phyloP scores from a whole-genome alignment of 768 basidiomycete species.

The Rhizopogon roseolus region DNA sequence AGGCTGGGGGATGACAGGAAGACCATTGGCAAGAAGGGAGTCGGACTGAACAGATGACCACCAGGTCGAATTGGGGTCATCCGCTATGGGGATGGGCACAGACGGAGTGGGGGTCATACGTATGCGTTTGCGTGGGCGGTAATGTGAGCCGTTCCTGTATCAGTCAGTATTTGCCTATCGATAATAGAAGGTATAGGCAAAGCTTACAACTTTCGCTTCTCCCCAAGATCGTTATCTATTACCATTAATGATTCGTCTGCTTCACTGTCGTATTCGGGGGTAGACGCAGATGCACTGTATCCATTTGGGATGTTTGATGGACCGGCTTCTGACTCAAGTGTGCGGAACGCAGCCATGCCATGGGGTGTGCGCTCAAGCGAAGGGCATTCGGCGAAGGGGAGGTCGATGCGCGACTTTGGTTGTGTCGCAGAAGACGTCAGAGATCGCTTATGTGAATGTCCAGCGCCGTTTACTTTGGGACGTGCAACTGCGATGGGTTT shows the following conservation, averaged over 20 bases:
- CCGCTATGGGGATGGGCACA: constrained; percentile 27
- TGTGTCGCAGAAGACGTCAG: constrained; percentile 30
- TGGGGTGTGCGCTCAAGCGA: constrained; percentile 67
- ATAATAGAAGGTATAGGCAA: not conserved
- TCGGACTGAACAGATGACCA: constrained; percentile 70
- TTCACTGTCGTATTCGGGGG: constrained; percentile 31
- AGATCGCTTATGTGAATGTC: constrained; percentile 33
- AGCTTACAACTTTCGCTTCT: constrained; percentile 61
- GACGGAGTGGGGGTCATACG: constrained; percentile 32
- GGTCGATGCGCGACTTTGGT: constrained; percentile 27
- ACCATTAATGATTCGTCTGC: constrained; percentile 28
- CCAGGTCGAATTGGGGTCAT: constrained; percentile 58
- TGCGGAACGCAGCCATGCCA: constrained; percentile 66
- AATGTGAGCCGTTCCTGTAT: constrained; percentile 23
- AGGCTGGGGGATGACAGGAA: constrained; percentile 47
- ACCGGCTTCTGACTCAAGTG: constrained; percentile 45
- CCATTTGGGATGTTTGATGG: constrained; percentile 30
- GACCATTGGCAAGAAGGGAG: constrained; percentile 55
- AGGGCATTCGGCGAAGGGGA: constrained; percentile 58
- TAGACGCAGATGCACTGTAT: constrained; percentile 6
- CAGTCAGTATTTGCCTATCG: not conserved
- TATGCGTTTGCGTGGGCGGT: constrained; percentile 59
- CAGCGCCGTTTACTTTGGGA: constrained; percentile 38
- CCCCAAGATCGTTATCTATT: constrained; percentile 36
- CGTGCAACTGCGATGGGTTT: constrained; percentile 35